Conservation (phyloP, 202 grass and related monocot genomes). For the Zoysia matrella region DNA sequence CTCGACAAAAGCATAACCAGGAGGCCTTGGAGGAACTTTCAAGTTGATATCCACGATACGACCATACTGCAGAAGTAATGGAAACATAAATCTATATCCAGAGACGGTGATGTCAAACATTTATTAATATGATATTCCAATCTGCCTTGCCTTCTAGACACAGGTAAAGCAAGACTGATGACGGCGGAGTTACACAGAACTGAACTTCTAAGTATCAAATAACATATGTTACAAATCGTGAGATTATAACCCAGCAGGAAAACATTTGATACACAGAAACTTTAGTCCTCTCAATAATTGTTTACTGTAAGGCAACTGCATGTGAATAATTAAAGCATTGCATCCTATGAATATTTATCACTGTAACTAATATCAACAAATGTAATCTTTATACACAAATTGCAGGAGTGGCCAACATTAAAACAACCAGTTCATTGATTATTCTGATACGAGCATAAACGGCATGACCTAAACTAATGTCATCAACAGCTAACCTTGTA, state of each 20-base stretch:
- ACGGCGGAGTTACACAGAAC: not conserved
- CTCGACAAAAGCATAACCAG: slow-evolving; percentile 97
- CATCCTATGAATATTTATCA: not conserved
- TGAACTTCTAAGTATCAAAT: not conserved
- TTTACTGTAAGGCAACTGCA: not conserved
- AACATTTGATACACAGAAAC: not conserved
- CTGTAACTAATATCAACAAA: not conserved
- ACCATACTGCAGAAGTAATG: slow-evolving; percentile 72
- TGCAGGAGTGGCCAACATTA: not conserved
- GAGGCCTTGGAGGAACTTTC: slow-evolving; percentile 95
- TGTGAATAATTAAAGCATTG: not conserved
- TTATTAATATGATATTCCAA: not conserved
- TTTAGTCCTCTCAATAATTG: not conserved
- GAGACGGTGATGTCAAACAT: slow-evolving; percentile 7
- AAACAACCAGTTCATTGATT: not conserved
- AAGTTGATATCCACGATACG: slow-evolving; percentile 84
- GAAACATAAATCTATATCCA: slow-evolving; percentile 34
- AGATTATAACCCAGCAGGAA: not conserved
- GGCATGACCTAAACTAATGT: not conserved
- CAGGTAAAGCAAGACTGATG: not conserved
- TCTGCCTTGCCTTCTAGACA: not conserved
- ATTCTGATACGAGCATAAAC: not conserved
- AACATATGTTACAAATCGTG: not conserved
- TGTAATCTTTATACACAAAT: not conserved
- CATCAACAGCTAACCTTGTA: slow-evolving; percentile 61